Conservation (phyloP, 805 yeast genomes). For the Nakazawaea ishiwadae region DNA sequence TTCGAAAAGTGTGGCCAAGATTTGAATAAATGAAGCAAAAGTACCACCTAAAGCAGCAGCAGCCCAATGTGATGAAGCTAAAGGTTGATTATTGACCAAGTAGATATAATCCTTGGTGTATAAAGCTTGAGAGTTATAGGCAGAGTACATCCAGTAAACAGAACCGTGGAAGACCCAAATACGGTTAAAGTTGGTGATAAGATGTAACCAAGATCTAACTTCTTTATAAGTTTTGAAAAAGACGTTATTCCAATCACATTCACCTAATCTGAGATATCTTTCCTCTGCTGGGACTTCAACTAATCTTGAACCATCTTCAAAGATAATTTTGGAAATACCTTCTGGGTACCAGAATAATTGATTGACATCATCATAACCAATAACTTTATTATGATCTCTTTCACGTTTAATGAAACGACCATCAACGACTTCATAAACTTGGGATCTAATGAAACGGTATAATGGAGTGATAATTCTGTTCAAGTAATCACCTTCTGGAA, state of each 20-base stretch:
- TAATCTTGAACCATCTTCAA: slow-evolving; percentile 89
- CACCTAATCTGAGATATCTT: slow-evolving; percentile 86
- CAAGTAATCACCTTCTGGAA: slow-evolving; percentile 86
- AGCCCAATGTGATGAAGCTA: slow-evolving; percentile 90
- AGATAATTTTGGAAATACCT: slow-evolving; percentile 88
- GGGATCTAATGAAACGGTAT: slow-evolving; percentile 73
- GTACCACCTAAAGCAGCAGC: slow-evolving; percentile 90
- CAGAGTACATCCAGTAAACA: slow-evolving; percentile 90
- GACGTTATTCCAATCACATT: slow-evolving; percentile 85
- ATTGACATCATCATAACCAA: slow-evolving; percentile 97
- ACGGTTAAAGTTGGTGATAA: slow-evolving; percentile 94
- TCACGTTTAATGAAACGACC: slow-evolving; percentile 84
- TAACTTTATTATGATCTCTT: slow-evolving; percentile 72
- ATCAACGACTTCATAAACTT: slow-evolving; percentile 75
- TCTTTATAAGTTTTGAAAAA: slow-evolving; percentile 96
- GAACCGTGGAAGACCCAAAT: slow-evolving; percentile 94
- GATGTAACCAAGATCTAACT: slow-evolving; percentile 95
- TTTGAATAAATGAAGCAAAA: slow-evolving; percentile 76
- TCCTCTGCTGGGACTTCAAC: slow-evolving; percentile 88
- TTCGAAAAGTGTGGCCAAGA: slow-evolving; percentile 84
- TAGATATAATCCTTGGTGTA: slow-evolving; percentile 87
- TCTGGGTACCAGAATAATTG: slow-evolving; percentile 99
- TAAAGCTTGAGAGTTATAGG: slow-evolving; percentile 87
- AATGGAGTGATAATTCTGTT: slow-evolving; percentile 91
- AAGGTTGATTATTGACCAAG: slow-evolving; percentile 79